Conservation (phyloP, 2,329 filamentous ascomycete species). For the Aspergillus sp. region DNA sequence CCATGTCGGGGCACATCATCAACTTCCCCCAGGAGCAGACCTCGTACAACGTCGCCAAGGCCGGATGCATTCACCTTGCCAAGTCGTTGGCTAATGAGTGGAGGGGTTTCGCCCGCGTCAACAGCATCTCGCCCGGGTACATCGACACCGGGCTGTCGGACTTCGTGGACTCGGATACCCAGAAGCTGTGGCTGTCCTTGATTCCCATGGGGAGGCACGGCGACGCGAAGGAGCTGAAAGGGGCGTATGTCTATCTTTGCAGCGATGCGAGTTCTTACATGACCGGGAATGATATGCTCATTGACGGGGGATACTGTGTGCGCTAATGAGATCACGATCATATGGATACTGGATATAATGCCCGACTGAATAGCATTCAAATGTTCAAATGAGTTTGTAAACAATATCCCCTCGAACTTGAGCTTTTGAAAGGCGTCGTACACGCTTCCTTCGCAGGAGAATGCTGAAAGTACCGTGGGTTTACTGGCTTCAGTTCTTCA, state of each 20-base stretch:
- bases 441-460: no score
- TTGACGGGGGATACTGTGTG: conserved; percentile 42
- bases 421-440: no score
- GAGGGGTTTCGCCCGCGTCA: conserved; percentile 59
- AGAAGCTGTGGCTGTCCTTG: conserved; percentile 51
- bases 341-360: conserved; percentile 3
- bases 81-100: conserved; percentile 59
- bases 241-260: conserved; percentile 42
- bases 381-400: no score
- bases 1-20: conserved; percentile 49
- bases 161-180: conserved; percentile 51
- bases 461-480: no score
- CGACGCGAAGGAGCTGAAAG: conserved; percentile 58
- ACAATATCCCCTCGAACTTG: no score
- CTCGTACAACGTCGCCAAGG: conserved; percentile 57
- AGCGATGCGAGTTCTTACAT: conserved; percentile 42
- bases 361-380: no score
- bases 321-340: conserved; percentile 22
- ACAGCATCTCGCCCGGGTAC: conserved; percentile 59
- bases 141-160: conserved; percentile 59
- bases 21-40: conserved; percentile 57
- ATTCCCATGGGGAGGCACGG: conserved; percentile 53
- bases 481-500: no score
- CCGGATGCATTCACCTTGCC: conserved; percentile 56
- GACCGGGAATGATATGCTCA: conserved; percentile 39